Conservation (phyloP, 306 rosid genomes). For the Glycine soja region DNA sequence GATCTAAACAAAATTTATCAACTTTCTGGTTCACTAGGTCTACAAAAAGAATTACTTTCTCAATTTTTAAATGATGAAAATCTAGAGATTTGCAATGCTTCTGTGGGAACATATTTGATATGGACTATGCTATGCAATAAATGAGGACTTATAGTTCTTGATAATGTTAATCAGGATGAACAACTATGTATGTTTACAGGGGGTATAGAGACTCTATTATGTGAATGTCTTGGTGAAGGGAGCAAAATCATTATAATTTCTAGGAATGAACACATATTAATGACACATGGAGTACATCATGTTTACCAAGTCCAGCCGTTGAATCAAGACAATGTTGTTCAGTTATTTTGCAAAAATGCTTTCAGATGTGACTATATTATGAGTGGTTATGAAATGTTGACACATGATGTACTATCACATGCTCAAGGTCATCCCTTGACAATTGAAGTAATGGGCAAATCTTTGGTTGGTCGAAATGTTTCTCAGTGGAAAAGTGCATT, state of each 20-base stretch:
- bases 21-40: not conserved
- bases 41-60: not conserved
- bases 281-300: not conserved
- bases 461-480: not conserved
- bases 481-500: conserved; percentile 20
- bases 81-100: not conserved
- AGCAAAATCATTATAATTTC: not conserved
- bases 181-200: not conserved
- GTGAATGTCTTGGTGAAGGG: not conserved
- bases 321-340: not conserved
- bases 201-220: not conserved
- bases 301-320: not conserved
- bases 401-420: not conserved
- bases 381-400: not conserved
- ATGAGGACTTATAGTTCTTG: not conserved
- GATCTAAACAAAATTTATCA: not conserved
- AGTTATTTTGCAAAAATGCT: too few species aligned
- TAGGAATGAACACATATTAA: not conserved
- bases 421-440: not conserved
- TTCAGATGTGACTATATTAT: too few species aligned
- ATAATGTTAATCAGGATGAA: not conserved
- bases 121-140: not conserved
- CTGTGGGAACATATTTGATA: not conserved
- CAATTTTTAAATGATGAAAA: not conserved
- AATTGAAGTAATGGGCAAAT: conserved; percentile 10